Base-by-base conservation (phyloP, 768 basidiomycete genomes). In the Kwoniella heveanensis region DNA sequence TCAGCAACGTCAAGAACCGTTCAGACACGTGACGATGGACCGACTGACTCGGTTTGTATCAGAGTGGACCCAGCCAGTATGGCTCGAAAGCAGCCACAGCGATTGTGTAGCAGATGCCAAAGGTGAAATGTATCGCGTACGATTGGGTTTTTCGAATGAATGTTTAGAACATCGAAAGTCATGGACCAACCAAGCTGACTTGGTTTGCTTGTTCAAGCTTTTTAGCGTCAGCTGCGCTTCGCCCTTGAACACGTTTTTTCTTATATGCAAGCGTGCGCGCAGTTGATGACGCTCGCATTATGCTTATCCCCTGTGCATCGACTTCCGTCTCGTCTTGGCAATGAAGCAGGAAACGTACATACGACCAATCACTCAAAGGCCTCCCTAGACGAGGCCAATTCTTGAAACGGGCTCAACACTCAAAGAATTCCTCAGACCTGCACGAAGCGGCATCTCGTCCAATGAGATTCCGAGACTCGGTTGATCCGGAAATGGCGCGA, bases 281-380 rank as follows among this genome's bases (percentile, higher is more conserved):
- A 36, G 13, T 7, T 44, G 39, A 19, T 44, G 39, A 44, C 39
- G 39, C 19, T 9, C 17, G 39, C 39, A 44, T 44, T 44, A 44
- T 44, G 39, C 39, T 44, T 44, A 44, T 44, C 19, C 39, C 39
- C 5, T 9, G 10, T 44, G 39, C 39, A 44, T 44, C 39, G 10
- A 17, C 39, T 17, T 19, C 17, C 39, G 9, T 19, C 39, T 44
- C 39, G 39, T 44, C 39, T 44, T 44, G 39, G 39, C 39, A 44
- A 44, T 10, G 8, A 44, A 44, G 10, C 10, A 44, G 39, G 3
- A 19, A 19, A 19, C 15, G 39, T 5, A 6, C 32, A 32, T 6
- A 9, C 8, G 36, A 58, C 57, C 57, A 58, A 58, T 58, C n/a
- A 24, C 12, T 27, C 26, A 58, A 58, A 58, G 57, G 57, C 57